These are phyloP conservation scores for Scutellaria minor DNA, from an alignment of 257 asterid genomes.

Conservation along the genomic window DNA sequence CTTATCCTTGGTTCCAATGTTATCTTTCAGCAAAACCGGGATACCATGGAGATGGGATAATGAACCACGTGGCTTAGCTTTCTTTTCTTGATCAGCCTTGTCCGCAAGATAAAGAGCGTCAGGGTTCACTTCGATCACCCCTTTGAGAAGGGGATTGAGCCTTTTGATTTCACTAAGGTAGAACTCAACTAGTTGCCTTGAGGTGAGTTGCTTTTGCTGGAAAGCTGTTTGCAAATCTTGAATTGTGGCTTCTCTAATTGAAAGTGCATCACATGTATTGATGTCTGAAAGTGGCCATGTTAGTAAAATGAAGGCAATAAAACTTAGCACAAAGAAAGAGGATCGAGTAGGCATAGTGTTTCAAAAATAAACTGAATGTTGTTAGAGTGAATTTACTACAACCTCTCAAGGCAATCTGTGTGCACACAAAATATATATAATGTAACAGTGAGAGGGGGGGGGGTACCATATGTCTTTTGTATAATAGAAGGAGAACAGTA, in stretches of 20 bases:
- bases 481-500: no score
- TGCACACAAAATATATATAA: no score
- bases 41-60: constrained; percentile 53
- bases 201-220: constrained; percentile 39
- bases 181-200: constrained; percentile 51
- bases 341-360: no score
- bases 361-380: no score
- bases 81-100: constrained; percentile 47
- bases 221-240: constrained; percentile 47
- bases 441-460: no score
- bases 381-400: no score
- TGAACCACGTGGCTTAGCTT: neutral
- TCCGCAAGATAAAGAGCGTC: constrained; percentile 58
- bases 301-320: neutral
- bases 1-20: constrained; percentile 59
- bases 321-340: no score
- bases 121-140: constrained; percentile 66
- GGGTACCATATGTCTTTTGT: no score
- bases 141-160: constrained; percentile 62
- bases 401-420: no score
- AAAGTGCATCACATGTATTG: constrained; percentile 24
- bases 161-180: constrained; percentile 50
- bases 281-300: constrained; percentile 20
- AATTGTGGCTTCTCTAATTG: constrained; percentile 48
- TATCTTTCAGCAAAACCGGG: constrained; percentile 76